These are phyloP conservation scores for Colletotrichum ledebouriae DNA, from an alignment of 2,329 filamentous ascomycete genomes.

Conservation along the genomic window DNA sequence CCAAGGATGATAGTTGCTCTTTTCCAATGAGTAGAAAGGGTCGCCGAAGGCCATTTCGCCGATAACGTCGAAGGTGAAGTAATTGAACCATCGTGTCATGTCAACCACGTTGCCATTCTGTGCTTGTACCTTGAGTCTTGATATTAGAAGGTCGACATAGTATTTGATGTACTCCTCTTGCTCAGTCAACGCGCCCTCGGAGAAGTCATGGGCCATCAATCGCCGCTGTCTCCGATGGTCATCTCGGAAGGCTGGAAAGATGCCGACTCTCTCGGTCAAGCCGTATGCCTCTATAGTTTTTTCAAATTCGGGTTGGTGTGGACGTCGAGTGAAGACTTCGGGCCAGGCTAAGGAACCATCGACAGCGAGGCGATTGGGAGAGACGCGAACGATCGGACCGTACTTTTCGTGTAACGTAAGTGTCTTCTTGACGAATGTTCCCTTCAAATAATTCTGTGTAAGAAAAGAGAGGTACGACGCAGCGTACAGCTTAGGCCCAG, in stretches of 20 bases:
- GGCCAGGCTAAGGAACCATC: constrained; percentile 1
- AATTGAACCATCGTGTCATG: constrained; percentile 47
- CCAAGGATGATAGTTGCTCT: constrained; percentile 45
- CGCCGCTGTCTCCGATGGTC: constrained; percentile 44
- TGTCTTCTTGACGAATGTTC: neutral
- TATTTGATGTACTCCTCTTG: constrained; percentile 48
- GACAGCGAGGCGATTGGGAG: constrained; percentile 4
- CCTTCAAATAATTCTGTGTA: neutral
- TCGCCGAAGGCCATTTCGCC: constrained; percentile 49
- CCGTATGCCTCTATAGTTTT: neutral
- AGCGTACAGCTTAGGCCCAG: constrained; percentile 11
- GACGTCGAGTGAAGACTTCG: neutral
- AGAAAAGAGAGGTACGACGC: neutral
- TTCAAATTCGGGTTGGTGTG: neutral
- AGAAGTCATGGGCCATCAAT: constrained; percentile 49
- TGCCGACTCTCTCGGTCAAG: neutral
- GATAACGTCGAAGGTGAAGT: constrained; percentile 48
- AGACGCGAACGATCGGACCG: constrained; percentile 11
- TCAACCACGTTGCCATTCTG: constrained; percentile 38
- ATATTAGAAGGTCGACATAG: constrained; percentile 47
- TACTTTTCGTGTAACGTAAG: constrained; percentile 6
- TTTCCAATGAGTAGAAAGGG: constrained; percentile 46
- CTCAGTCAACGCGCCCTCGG: constrained; percentile 46
- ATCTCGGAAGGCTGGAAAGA: neutral
- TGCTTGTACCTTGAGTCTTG: constrained; percentile 36